phyloP scores from a whole-genome alignment of 2,329 filamentous ascomycete genomes.

The Arthrobotrys iridis region DNA sequence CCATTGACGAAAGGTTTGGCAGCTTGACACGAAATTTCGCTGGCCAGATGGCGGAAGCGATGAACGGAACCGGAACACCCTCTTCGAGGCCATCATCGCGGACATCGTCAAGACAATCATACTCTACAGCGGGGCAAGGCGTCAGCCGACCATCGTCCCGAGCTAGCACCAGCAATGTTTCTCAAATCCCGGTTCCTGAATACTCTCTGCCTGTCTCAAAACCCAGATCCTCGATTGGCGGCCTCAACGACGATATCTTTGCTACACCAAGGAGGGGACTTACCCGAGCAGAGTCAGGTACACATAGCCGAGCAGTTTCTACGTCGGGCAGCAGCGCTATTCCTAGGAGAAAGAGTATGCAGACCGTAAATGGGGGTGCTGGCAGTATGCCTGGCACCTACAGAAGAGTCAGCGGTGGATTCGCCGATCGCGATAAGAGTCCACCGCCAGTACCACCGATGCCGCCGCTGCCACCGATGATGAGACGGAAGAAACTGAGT shows the following conservation, averaged over 20 bases:
- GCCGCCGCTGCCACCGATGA: slow-evolving; percentile 23
- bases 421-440: slow-evolving; percentile 19
- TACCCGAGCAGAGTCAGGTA: slow-evolving; percentile 48
- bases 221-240: slow-evolving; percentile 43
- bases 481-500: slow-evolving; percentile 57
- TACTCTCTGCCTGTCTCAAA: slow-evolving; percentile 26
- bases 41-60: slow-evolving; percentile 36
- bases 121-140: slow-evolving; percentile 36
- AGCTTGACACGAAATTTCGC: slow-evolving; percentile 52
- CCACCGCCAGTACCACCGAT: slow-evolving; percentile 18
- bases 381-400: slow-evolving; percentile 49
- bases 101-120: slow-evolving; percentile 38
- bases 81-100: slow-evolving; percentile 45
- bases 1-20: slow-evolving; percentile 36
- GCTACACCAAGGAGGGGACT: slow-evolving; percentile 38
- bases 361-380: slow-evolving; percentile 54
- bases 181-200: slow-evolving; percentile 41
- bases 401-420: slow-evolving; percentile 36
- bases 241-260: slow-evolving; percentile 45
- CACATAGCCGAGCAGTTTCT: slow-evolving; percentile 50
- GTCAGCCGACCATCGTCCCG: slow-evolving; percentile 41
- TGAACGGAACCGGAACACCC: slow-evolving; percentile 18
- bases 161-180: slow-evolving; percentile 30
- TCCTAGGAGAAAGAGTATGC: slow-evolving; percentile 56
- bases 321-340: slow-evolving; percentile 51